These are phyloP conservation scores for Yamadazyma mexicana DNA, from an alignment of 1,139 yeast species.

Conservation along the genomic window DNA sequence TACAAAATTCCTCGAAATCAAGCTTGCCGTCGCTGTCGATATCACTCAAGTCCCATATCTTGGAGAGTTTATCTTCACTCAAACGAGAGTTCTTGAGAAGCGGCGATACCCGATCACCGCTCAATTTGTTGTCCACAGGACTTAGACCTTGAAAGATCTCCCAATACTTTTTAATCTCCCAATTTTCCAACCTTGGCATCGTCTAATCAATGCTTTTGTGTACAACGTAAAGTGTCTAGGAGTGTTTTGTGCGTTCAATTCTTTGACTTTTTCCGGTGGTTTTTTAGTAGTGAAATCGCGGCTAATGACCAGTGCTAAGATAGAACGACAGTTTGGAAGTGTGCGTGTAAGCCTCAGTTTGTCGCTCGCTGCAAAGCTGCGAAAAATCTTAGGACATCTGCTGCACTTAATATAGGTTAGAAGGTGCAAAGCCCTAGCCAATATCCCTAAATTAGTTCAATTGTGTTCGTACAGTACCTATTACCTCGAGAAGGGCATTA, in stretches of 20 bases:
- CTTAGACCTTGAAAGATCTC: conserved; percentile 88
- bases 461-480: too few species aligned
- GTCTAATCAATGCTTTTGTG: neutral
- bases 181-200: conserved; percentile 77
- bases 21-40: conserved; percentile 88
- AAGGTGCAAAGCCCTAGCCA: too few species aligned
- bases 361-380: too few species aligned
- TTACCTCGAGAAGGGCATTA: too few species aligned
- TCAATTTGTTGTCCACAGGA: conserved; percentile 74
- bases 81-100: conserved; percentile 88
- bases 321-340: too few species aligned
- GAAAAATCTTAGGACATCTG: too few species aligned
- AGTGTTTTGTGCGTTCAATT: too few species aligned
- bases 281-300: neutral
- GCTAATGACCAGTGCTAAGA: too few species aligned
- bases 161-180: conserved; percentile 97
- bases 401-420: too few species aligned
- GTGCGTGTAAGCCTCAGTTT: too few species aligned
- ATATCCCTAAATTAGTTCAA: too few species aligned
- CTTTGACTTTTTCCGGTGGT: neutral
- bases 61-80: conserved; percentile 69
- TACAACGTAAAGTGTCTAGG: too few species aligned
- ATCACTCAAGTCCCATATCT: conserved; percentile 91
- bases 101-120: conserved; percentile 83
- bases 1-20: conserved; percentile 97